phyloP scores from a whole-genome alignment of 345 rosid genomes.

The Arabis hirsuta region DNA sequence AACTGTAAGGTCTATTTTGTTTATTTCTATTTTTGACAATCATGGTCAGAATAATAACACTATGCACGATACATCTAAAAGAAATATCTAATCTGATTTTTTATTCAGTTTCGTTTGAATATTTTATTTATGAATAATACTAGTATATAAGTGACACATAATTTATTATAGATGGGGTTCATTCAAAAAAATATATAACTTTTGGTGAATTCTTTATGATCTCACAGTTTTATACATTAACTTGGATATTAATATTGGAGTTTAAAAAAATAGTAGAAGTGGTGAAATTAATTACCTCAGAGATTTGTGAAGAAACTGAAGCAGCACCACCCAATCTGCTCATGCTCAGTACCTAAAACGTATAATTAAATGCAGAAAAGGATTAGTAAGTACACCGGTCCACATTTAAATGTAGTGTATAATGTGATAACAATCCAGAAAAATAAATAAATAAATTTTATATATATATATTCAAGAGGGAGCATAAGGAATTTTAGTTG shows the following conservation, averaged over 20 bases:
- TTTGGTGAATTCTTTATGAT: background rate
- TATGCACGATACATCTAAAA: background rate
- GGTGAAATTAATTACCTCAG: constrained; percentile 60
- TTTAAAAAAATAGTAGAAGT: background rate
- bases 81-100: too few relatives aligned
- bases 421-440: constrained; percentile 15
- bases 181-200: too few relatives aligned
- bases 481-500: constrained; percentile 42
- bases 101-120: too few relatives aligned
- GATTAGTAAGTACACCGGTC: constrained; percentile 1
- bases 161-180: too few relatives aligned
- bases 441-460: background rate
- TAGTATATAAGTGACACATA: too few relatives aligned
- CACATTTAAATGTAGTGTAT: constrained; percentile 1
- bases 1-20: background rate
- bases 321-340: constrained; percentile 93
- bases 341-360: constrained; percentile 85
- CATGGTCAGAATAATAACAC: too few relatives aligned
- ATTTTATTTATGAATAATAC: too few relatives aligned
- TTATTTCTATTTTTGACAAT: background rate
- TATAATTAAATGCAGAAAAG: constrained; percentile 17
- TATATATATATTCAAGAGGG: background rate
- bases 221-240: background rate
- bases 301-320: constrained; percentile 82
- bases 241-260: background rate